Evolutionary conservation across 2,329 filamentous ascomycete species (phyloP), one percentile per base, ranked within the genome.

Genomic region (Hymenoscyphus fraxineus): DNA sequence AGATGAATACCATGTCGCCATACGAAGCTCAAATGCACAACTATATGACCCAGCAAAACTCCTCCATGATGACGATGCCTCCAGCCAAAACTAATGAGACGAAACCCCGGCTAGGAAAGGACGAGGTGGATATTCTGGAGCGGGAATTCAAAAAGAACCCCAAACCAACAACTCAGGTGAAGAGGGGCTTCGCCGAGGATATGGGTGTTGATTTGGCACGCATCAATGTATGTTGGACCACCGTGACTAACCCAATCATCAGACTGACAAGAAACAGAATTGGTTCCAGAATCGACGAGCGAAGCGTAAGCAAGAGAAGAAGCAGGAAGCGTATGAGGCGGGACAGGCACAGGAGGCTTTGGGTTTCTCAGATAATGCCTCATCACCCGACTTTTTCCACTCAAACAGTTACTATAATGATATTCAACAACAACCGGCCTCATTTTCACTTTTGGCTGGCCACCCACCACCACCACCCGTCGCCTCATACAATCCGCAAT

Each of bases 281-380:
- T 89, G 86, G 86, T 89, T 89, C 72, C 86, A 89, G 70, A 89
- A 89, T 73, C 80, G 86, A 65, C 81, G 86, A 60, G 86, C 86
- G 13, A 75, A 75, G 62, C 63, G 73, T 44, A 75, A 74, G 81
- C 86, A 88, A 73, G 84, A 87, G 73, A 83, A 81, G 71, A 86
- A 86, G 67, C 78, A 81, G 56, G 78, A 80, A 64, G 81, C 81
- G 62, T 80, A 81, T 66, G 80, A 83, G 68, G 80, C 80, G 27
- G 77, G 77, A 27, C 78, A 79, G 62, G 69, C 69, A 41, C 69
- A 69, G 58, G 70, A 73, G 62, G 68, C 69, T 13, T 10, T 68
- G 41, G 68, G 64, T 27, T 72, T 69, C 55, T 73, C 71, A 1
- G 73, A 72, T 41, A 39, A 41, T 35, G 69, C 68, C 35, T 72